These are phyloP conservation scores for Pueraria montana DNA, from an alignment of 306 rosid species.

Conservation along the genomic window DNA sequence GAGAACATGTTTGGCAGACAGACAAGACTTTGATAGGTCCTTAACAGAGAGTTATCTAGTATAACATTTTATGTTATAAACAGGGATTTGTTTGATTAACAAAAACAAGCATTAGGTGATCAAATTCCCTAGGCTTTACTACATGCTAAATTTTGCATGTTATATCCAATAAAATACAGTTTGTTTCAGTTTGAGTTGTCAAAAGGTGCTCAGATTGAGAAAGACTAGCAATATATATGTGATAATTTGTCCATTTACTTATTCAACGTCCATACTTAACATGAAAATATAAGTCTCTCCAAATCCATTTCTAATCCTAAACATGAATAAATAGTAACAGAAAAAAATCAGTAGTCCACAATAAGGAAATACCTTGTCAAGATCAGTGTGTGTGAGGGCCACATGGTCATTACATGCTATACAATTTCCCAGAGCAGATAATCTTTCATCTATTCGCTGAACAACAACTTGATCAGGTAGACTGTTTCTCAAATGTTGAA, in stretches of 20 bases:
- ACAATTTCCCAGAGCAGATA: too few species aligned
- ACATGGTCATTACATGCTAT: too few species aligned
- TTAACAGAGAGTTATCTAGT: background rate
- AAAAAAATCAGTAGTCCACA: background rate
- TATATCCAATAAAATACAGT: conserved; percentile 1
- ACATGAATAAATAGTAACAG: background rate
- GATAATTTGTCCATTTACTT: background rate
- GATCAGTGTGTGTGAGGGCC: too few species aligned
- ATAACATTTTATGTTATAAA: background rate
- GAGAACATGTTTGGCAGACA: background rate
- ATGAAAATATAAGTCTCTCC: background rate
- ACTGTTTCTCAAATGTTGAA: conserved; percentile 94
- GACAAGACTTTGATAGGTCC: background rate
- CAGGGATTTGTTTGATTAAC: background rate
- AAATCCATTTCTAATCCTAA: conserved; percentile 14
- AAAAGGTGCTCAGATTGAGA: conserved; percentile 13
- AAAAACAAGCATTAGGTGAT: background rate
- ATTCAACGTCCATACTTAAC: conserved; percentile 1
- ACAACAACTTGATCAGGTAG: conserved; percentile 35
- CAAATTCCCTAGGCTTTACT: background rate
- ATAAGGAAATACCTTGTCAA: too few species aligned
- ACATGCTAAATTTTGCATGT: conserved; percentile 1
- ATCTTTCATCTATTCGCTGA: too few species aligned
- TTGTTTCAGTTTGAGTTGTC: background rate
- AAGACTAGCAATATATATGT: background rate